These are phyloP conservation scores for Arxiozyma heterogenica DNA, from an alignment of 1,139 yeast species.

Conservation along the genomic window DNA sequence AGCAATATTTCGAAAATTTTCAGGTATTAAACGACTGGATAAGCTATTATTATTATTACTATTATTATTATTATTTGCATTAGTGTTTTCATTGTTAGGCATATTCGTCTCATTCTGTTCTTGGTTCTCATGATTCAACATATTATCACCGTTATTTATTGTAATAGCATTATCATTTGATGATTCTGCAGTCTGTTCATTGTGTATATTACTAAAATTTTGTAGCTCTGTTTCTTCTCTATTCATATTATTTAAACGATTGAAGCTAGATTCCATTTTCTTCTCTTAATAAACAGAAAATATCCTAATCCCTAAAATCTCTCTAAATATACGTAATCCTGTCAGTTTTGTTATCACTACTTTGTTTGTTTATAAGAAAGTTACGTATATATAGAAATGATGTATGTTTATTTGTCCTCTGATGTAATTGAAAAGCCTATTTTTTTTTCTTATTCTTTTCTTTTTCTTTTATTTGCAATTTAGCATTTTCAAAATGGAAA, in stretches of 20 bases:
- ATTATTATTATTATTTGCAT: background rate
- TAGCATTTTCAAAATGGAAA: no score
- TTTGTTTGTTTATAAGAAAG: background rate
- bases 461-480: background rate
- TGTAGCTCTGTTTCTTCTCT: background rate
- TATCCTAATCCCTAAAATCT: no score
- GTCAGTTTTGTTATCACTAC: background rate
- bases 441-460: background rate
- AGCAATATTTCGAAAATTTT: slow-evolving; percentile 19
- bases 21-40: slow-evolving; percentile 3
- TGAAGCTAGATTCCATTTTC: background rate
- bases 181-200: background rate
- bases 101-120: background rate
- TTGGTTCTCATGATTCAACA: background rate
- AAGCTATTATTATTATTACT: background rate
- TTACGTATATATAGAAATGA: no score
- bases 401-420: background rate
- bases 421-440: background rate
- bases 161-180: no score
- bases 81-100: background rate
- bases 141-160: background rate
- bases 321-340: background rate
- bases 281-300: background rate
- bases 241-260: background rate
- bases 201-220: background rate